phyloP scores from a whole-genome alignment of 148 eudicot genomes.

The Fagopyrum homotropicum region DNA sequence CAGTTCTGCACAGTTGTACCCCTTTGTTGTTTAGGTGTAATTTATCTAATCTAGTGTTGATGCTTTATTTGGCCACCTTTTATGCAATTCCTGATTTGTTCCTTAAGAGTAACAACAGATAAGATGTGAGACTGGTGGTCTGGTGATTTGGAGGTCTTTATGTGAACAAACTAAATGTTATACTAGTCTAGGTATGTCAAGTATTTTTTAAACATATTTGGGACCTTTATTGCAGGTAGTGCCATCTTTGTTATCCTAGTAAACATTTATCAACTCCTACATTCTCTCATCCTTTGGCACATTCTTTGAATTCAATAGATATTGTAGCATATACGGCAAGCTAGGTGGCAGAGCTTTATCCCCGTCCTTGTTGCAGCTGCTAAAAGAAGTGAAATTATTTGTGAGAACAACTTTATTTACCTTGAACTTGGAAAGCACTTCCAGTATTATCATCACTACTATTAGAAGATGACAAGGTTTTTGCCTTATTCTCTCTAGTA shows the following conservation, averaged over 20 bases:
- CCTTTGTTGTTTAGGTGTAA: no score
- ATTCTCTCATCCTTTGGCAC: not conserved
- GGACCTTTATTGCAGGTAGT: not conserved
- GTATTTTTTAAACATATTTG: not conserved
- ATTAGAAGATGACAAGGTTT: no score
- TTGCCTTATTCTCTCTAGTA: no score
- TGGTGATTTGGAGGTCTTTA: slow-evolving; percentile 53
- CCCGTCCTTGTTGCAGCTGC: slow-evolving; percentile 96
- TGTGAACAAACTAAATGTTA: slow-evolving; percentile 86
- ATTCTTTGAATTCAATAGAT: slow-evolving; percentile 40
- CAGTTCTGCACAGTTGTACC: no score
- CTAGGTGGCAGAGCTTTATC: slow-evolving; percentile 87
- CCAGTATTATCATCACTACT: no score
- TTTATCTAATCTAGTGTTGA: no score
- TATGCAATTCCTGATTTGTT: no score
- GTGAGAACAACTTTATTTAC: slow-evolving; percentile 39
- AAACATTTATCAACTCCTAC: not conserved
- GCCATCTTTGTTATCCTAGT: not conserved
- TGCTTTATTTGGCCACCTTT: no score
- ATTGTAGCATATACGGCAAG: slow-evolving; percentile 98
- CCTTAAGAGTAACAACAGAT: no score
- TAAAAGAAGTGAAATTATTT: slow-evolving; percentile 90
- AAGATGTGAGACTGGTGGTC: no score
- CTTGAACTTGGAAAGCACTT: no score
- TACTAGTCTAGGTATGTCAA: slow-evolving; percentile 35